Evolutionary conservation across 108 stramenopile species (phyloP).

Genomic region (Fistulifera solaris): DNA sequence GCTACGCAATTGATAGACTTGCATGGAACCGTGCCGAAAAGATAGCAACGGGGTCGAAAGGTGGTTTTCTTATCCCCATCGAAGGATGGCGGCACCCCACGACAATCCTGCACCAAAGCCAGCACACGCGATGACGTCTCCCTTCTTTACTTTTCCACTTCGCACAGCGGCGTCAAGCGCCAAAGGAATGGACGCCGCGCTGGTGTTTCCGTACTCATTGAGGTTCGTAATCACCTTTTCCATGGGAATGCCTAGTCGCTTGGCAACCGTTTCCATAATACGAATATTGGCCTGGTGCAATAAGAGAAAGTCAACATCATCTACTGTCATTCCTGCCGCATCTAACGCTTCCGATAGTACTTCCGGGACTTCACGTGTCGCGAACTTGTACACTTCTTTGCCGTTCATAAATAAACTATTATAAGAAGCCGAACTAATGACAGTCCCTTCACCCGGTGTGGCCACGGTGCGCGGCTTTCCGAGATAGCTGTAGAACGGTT

Average conservation of each 20-base stretch:
- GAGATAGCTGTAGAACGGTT: slow-evolving; percentile 37
- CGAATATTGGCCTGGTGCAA: slow-evolving; percentile 97
- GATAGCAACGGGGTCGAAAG: too few species aligned
- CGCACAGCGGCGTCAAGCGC: slow-evolving; percentile 92
- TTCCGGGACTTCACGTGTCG: slow-evolving; percentile 86
- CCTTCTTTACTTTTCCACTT: slow-evolving; percentile 85
- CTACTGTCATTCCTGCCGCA: slow-evolving; percentile 75
- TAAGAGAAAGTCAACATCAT: slow-evolving; percentile 88
- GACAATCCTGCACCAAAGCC: slow-evolving; percentile 97
- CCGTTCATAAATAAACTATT: slow-evolving; percentile 85
- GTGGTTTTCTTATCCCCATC: slow-evolving; percentile 40
- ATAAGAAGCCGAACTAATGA: slow-evolving; percentile 69
- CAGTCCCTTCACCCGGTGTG: slow-evolving; percentile 61
- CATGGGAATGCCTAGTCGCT: slow-evolving; percentile 84
- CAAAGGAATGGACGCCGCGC: slow-evolving; percentile 89
- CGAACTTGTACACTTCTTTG: slow-evolving; percentile 93
- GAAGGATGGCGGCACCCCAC: slow-evolving; percentile 93
- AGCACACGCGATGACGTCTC: slow-evolving; percentile 93
- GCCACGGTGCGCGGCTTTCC: slow-evolving; percentile 54
- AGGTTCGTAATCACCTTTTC: slow-evolving; percentile 91
- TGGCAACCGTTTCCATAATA: slow-evolving; percentile 93
- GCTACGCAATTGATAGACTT: too few species aligned
- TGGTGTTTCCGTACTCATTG: slow-evolving; percentile 89
- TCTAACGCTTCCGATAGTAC: slow-evolving; percentile 87
- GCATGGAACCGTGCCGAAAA: too few species aligned